A percentile compares a stretch with the other conserved stretches of the same genome.
phyloP scores from a whole-genome alignment of 768 basidiomycete genomes.

The Auriscalpium orientale region DNA sequence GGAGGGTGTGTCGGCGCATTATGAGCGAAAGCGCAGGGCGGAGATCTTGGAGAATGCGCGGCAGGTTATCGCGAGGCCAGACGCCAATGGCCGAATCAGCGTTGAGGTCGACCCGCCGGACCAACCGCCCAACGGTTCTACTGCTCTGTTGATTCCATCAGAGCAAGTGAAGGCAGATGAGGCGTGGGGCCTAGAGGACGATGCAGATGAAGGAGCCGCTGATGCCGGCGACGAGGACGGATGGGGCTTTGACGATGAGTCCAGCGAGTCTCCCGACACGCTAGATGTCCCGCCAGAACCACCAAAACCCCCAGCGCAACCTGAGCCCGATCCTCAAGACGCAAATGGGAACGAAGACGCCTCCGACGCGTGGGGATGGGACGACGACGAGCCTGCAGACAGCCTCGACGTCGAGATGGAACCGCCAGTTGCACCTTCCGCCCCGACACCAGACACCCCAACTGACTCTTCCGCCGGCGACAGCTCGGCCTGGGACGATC shows the following conservation, averaged over 20 bases:
- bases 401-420: constrained; percentile 22
- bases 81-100: constrained; percentile 32
- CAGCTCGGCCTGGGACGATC: constrained; percentile 55
- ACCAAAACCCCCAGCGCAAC: background rate
- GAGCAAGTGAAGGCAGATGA: constrained; percentile 24
- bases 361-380: constrained; percentile 73
- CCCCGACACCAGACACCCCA: background rate
- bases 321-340: constrained; percentile 17
- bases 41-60: constrained; percentile 60
- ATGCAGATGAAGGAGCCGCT: constrained; percentile 16
- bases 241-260: constrained; percentile 35
- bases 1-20: constrained; percentile 60
- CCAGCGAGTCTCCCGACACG: constrained; percentile 39
- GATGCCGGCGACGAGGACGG: constrained; percentile 22
- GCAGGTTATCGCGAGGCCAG: constrained; percentile 39
- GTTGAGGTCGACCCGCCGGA: constrained; percentile 12
- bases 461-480: constrained; percentile 18
- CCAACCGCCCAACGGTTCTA: background rate
- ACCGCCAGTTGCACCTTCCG: constrained; percentile 10
- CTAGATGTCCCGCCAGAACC: constrained; percentile 2
- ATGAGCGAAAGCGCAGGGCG: constrained; percentile 68
- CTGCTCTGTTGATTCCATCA: constrained; percentile 8
- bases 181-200: constrained; percentile 42
- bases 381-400: constrained; percentile 40
- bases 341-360: constrained; percentile 27